phyloP scores from a whole-genome alignment of 768 basidiomycete genomes.

The Psilocybe tampanensis region DNA sequence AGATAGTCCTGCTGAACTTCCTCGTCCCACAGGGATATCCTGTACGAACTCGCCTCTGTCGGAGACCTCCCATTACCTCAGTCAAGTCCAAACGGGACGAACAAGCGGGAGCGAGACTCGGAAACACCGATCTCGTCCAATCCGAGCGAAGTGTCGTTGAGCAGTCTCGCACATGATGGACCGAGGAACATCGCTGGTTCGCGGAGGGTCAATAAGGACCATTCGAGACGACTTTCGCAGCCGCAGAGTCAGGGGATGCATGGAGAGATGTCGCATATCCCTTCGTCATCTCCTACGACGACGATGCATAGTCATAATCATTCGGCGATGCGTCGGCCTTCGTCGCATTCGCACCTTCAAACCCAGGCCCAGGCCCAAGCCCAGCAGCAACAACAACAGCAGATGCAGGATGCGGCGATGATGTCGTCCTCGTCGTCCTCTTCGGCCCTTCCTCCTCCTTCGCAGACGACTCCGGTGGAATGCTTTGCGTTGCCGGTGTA shows the following conservation, averaged over 20 bases:
- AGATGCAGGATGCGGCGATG: background rate
- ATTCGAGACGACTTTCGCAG: background rate
- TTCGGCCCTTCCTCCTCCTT: background rate
- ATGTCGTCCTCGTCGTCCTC: no score
- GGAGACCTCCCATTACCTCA: conserved; percentile 72
- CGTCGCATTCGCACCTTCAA: background rate
- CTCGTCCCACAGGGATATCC: conserved; percentile 55
- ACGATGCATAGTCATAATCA: no score
- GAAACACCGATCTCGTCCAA: conserved; percentile 43
- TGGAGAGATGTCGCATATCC: background rate
- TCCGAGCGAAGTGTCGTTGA: conserved; percentile 12
- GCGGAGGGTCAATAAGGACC: conserved; percentile 26
- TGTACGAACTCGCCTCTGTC: conserved; percentile 72
- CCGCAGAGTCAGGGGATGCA: background rate
- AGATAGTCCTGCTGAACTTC: background rate
- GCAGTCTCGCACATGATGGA: conserved; percentile 11
- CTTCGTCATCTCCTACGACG: background rate
- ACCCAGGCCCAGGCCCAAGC: no score
- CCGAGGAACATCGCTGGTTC: conserved; percentile 40
- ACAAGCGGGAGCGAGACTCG: conserved; percentile 67
- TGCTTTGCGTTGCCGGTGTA: conserved; percentile 52
- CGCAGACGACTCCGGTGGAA: conserved; percentile 15
- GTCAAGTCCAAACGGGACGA: conserved; percentile 45
- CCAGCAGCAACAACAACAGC: no score
- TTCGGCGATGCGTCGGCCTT: background rate